These are phyloP conservation scores for Penicillium daleae DNA, from an alignment of 495 filamentous ascomycete genomes.

Conservation along the genomic window DNA sequence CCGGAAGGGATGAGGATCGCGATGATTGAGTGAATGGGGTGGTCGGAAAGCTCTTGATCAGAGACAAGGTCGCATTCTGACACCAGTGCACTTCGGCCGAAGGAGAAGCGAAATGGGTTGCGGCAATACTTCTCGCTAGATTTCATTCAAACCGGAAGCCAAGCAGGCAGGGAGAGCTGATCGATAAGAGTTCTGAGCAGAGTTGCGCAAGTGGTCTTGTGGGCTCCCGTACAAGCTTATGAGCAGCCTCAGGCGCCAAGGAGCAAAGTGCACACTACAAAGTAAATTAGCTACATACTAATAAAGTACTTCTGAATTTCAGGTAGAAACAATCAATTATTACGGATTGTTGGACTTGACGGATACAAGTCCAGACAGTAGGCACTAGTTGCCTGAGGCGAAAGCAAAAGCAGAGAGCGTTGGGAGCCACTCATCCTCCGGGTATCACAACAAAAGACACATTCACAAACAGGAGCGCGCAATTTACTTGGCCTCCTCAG, in stretches of 20 bases:
- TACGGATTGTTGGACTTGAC: neutral
- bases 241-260: too few relatives aligned
- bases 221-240: conserved; percentile 21
- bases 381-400: conserved; percentile 7
- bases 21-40: neutral
- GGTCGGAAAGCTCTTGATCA: conserved; percentile 5
- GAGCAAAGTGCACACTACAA: neutral
- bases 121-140: neutral
- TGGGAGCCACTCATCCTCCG: conserved; percentile 26
- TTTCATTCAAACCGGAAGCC: neutral
- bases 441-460: conserved; percentile 33
- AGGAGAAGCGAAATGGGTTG: neutral
- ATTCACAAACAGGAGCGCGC: conserved; percentile 6
- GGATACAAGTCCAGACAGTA: neutral
- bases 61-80: conserved; percentile 24
- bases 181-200: conserved; percentile 16
- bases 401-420: conserved; percentile 28
- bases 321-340: conserved; percentile 1
- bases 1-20: conserved; percentile 3
- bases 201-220: conserved; percentile 21
- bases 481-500: conserved; percentile 34
- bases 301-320: neutral
- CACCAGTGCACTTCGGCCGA: neutral
- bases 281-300: neutral
- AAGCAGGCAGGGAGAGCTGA: conserved; percentile 12